Evolutionary conservation across 768 basidiomycete species (phyloP), one percentile per base, ranked within the genome.

Genomic region (Peribolospora kevripleyi): DNA sequence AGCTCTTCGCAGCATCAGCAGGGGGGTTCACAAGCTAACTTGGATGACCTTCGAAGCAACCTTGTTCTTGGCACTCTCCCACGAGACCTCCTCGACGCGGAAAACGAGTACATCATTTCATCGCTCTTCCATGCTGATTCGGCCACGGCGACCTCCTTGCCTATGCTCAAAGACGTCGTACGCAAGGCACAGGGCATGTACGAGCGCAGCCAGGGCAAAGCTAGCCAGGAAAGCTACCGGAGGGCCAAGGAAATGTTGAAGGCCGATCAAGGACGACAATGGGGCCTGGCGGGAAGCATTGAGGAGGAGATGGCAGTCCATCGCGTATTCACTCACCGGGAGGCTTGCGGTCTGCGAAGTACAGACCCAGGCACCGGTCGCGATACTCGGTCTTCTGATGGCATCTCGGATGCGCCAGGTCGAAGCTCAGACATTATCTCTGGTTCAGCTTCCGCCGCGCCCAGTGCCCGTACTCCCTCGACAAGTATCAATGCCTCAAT

Each of bases 121-220:
- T 57, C 59, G n/a, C 43, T 67, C 10, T 51, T 56, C 3, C 25
- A 25, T 25, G 25, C 25, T 25, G 25, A 25, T 25, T 25, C 25
- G 1, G 63, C 66, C 56, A 13, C 49, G 11, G 76, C 78, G 59
- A 74, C 74, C 8, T 53, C 60, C 41, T 73, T 95, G 37, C 70
- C 75, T 7, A 69, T 73, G 47, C 68, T 91, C 39, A 73, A 81
- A 25, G 77, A 79, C 4, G 84, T 95, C 56, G 90, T 91, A 79
- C 73, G 73, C 58, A 78, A 84, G 52, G 90, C 88, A 0, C 87
- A 95, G 59, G 70, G 74, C 2, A 82, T 97, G 84, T 97, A 91
- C 65, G 88, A 95, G 63, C 79, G 87, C 41, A 85, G 84, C 58
- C 81, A 85, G 66, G 82, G 82, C 25, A 93, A 90, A 64, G 90